Base-by-base conservation (phyloP, 2,329 filamentous ascomycete species). In the Cladosporium sp. region DNA sequence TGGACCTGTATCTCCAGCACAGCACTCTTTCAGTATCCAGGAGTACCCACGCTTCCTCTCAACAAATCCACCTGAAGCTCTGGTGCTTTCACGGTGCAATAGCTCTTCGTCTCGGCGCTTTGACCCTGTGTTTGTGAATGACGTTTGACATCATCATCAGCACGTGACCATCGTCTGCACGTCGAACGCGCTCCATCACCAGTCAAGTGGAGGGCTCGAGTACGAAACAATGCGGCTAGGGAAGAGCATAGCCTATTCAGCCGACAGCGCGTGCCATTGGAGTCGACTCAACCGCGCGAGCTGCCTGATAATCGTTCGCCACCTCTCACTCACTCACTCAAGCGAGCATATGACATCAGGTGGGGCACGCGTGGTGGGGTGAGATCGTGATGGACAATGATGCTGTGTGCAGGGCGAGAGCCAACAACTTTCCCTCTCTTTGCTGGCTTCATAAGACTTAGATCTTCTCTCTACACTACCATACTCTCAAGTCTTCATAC, bases 341-440 rank as follows among this genome's bases (percentile, higher is more conserved):
- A 46, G 44, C 44, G 44, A 46, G 34, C 33, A 38, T 19, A 46
- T 46, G 44, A 46, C 44, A 46, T 46, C 44, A 46, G 34, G 44
- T 46, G 44, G 44, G 44, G 44, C 44, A 10, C 19, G 44, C 44
- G 34, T 40, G 44, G 44, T 46, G 44, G 44, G 44, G 44, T 45
- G 44, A 37, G 34, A 44, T 44, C 19, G 34, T 37, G 34, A 37
- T 37, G 34, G 34, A 13, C 34, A 28, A 35, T 46, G 33, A 46
- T 28, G 9, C 13, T 33, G 31, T 33, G 11, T 10, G 43, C 28
- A 38, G 44, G 32, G 16, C 31, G 31, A 44, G 22, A 28, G 22
- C 22, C 22, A 28, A 28, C 22, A 28, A 28, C 22, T 28, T 28
- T 28, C 22, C 22, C 22, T 28, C 22, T 28, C 44, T 31, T 46